Base-by-base conservation (phyloP, 202 grass and related monocot species). In the Cymbopogon flexuosus region DNA sequence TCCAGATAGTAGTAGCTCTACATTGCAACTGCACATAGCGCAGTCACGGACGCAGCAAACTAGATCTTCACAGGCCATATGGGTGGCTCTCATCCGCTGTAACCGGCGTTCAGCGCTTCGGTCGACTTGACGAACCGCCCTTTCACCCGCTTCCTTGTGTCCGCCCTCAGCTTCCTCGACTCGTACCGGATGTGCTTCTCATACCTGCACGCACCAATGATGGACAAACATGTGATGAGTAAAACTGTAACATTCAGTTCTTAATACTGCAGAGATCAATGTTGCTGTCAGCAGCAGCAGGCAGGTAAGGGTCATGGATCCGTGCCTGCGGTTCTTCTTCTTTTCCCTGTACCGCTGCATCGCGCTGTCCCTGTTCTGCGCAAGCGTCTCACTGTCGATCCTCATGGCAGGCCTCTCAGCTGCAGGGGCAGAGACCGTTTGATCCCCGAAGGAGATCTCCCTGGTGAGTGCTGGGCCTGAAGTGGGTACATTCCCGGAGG, bases 281-380 rank as follows among this genome's bases (percentile, higher is more conserved):
- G 65, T 29, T 81, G 71, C 70, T 58, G 69, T 65, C 33, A 23
- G 61, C 52, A 54, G 74, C 43, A 62, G 36, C 15, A 34, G 52
- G 31, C 6, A 77, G 18, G 57, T 45, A 3, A 68, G 27, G 46
- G 27, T 16, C 42, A 63, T 56, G 4, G 43, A 23, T 72, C 21
- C 57, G 16, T 91, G 77, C 96, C 92, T 99, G 86, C 96, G 96
- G 40, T 59, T 96, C 73, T 99, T 99, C 69, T 78, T 91, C 84
- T 99, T 99, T 77, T 99, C 96, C 33, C 65, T 90, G 61, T 99
- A 99, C 5, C 92, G 88, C 47, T 92, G 80, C 96, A 96, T 96
- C 2, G 96, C 96, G 47, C 73, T 91, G 77, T 83, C 90, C 70
- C 96, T 77, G 74, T 95, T 95, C 67, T 90, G 87, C 0, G 92